Base-by-base conservation (phyloP, 2,329 filamentous ascomycete species). In the Cladobotryum protrusum region DNA sequence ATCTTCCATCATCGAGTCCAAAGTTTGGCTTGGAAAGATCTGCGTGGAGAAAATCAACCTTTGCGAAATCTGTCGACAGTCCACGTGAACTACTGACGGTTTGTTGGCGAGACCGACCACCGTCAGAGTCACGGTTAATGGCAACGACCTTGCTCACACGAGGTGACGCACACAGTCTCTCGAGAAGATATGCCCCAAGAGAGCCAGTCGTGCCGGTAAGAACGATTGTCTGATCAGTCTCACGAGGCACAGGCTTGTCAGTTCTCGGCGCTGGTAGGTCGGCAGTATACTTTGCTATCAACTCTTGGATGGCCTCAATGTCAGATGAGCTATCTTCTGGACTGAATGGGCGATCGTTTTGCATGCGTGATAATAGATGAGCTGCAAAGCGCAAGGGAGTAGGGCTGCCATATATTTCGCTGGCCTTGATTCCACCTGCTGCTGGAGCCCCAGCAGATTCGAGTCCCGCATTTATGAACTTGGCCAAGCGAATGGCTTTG, bases 131-230 rank as follows among this genome's bases (percentile, higher is more conserved):
- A 15, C 63, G 59, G 45, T 66, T 66, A 9, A 66, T 50, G 5
- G 56, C 57, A 15, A 62, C 41, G 5, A 66, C 34, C 13, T 51
- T 59, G 13, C 49, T 52, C 18, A 67, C 61, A 2, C 50, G 49
- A 3, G 52, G 42, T 4, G 29, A 43, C n/a, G 29, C 43, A 42
- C 65, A 62, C 9, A 71, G 20, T 63, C 63, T 53, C 17, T 70
- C 63, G 9, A 75, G 65, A 2, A 96, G 74, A 61, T 90, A 93
- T 0, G 87, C 80, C 13, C 90, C 91, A n/a, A 96, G 69, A 69
- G 95, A 95, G 2, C 91, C 91, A 5, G 90, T 96, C 3, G 86
- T 88, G 19, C 91, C 91, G 2, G 90, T 96, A 8, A 96, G 71
- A 65, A 96, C 85, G 9, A 93, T 76, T 0, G 85, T 89, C 53